Base-by-base conservation (phyloP, 2,329 filamentous ascomycete species). In the Phialocephala sp. region DNA sequence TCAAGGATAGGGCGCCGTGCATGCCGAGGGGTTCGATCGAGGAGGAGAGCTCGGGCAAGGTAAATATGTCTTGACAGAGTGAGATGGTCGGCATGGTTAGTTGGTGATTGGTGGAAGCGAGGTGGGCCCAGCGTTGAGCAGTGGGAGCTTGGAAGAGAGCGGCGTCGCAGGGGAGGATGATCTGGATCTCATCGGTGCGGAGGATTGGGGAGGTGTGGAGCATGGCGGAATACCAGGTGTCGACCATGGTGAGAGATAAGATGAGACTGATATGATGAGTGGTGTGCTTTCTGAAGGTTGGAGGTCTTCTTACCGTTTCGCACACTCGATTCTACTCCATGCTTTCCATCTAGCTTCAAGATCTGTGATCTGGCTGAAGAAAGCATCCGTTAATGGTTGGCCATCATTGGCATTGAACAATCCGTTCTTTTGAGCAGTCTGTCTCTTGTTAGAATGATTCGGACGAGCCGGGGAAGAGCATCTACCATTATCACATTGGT, bases 241-340 rank as follows among this genome's bases (percentile, higher is more conserved):
- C 72, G n/a, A 72, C 59, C 65, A 72, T 68, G 4, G 67, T 64
- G 15, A 72, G 56, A 22, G 68, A 68, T 14, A 68, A 47, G 27
- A 73, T 71, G 12, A 73, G 56, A 12, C 72, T 73, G 35, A 62
- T 61, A 20, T 36, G 22, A 15, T n/a, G 45, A 39, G 45, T 41
- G 35, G 36, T 22, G 6, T 8, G 14, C n/a, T 20, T 20, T 45
- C n/a, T 20, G 50, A 35, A 4, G 22, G 50, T 4, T 15, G 11
- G 24, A 15, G 8, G n/a, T 1, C 3, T 32, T 18, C 27, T 71
- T 76, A 67, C 79, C 82, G 77, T 71, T 85, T 85, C 0, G 77
- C 78, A 56, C 81, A 84, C 72, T 85, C 83, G 8, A 85, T 78
- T 58, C 81, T 80, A 66, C 80, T 79, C 83, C 83, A 85, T 2